Evolutionary conservation across 2,329 filamentous ascomycete genomes (phyloP).

Genomic region (Myriosclerotinia duriaeana): DNA sequence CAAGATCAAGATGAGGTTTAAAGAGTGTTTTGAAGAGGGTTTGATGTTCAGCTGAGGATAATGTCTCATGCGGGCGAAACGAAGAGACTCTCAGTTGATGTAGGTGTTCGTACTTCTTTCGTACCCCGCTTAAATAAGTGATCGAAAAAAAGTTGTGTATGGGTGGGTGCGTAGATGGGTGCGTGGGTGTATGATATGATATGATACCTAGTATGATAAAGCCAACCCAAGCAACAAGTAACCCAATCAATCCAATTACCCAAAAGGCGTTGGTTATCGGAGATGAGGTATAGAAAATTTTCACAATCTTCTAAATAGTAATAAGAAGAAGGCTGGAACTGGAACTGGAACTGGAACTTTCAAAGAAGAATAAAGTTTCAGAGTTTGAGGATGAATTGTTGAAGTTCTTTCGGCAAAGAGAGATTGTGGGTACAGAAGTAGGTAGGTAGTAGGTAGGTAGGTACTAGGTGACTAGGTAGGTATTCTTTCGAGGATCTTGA

Average conservation of each 20-base stretch:
- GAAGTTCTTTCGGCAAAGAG: too few relatives aligned
- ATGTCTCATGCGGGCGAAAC: constrained; percentile 12
- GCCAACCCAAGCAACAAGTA: background rate
- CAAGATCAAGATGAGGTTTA: background rate
- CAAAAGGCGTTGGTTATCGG: background rate
- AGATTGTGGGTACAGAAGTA: too few relatives aligned
- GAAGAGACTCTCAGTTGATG: constrained; percentile 15
- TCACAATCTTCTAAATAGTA: background rate
- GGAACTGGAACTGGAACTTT: background rate
- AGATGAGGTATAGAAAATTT: background rate
- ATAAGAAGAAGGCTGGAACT: constrained; percentile 20
- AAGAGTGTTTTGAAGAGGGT: background rate
- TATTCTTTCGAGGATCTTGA: too few relatives aligned
- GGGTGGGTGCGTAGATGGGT: too few relatives aligned
- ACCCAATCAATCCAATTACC: background rate
- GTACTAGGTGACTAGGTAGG: too few relatives aligned
- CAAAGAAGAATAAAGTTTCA: background rate
- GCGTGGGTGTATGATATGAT: too few relatives aligned
- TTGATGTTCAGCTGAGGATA: constrained; percentile 20
- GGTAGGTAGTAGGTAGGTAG: too few relatives aligned
- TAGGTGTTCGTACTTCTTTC: background rate
- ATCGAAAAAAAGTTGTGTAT: too few relatives aligned
- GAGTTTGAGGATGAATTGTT: background rate
- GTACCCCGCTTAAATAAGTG: too few relatives aligned
- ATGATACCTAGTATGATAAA: too few relatives aligned